Base-by-base conservation (phyloP, 2,329 filamentous ascomycete genomes). In the Cladosporium halotolerans region DNA sequence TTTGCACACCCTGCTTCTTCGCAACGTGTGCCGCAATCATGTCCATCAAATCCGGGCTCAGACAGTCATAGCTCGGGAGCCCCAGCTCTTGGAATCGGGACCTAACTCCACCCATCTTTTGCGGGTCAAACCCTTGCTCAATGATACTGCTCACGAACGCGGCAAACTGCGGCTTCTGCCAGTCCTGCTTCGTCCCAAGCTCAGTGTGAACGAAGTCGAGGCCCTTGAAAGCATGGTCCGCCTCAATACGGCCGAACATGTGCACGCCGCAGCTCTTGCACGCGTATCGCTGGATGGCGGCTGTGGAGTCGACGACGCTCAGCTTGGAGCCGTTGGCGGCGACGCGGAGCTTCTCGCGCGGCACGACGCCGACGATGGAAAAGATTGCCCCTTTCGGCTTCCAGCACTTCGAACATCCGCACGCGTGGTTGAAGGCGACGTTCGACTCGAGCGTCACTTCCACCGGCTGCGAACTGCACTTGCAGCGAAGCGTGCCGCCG, bases 321-420 rank as follows among this genome's bases (percentile, higher is more conserved):
- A 86, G 74, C 69, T 86, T 86, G 55, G 76, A 59, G 13, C 46
- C 73, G 69, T 84, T 80, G 61, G 80, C 77, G 0, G 80, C 80
- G 14, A 86, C 79, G 16, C 64, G 62, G 45, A 86, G 57, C 48
- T 79, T 73, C 48, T 79, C 76, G 7, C 68, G 66, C 5, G 84
- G 78, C 2, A 86, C 69, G 50, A 86, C 83, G 54, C 72, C 83
- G 45, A 87, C 76, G 60, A 86, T 63, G 56, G 79, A 79, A 74
- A 87, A 86, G 56, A 86, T 76, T 0, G 82, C 75, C 31, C 80
- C 80, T 2, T 68, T 54, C 4, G 84, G 84, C 69, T 86, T 87
- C 82, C 82, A 87, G 77, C 84, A 86, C 68, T 86, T 84, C 52
- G 82, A 85, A 71, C 84, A 86, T 57, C 83, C 83, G 69, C 84